Evolutionary conservation across 1,139 yeast species (phyloP), one percentile per base, ranked within the genome.

Genomic region (Yamadazyma songkhlaensis): DNA sequence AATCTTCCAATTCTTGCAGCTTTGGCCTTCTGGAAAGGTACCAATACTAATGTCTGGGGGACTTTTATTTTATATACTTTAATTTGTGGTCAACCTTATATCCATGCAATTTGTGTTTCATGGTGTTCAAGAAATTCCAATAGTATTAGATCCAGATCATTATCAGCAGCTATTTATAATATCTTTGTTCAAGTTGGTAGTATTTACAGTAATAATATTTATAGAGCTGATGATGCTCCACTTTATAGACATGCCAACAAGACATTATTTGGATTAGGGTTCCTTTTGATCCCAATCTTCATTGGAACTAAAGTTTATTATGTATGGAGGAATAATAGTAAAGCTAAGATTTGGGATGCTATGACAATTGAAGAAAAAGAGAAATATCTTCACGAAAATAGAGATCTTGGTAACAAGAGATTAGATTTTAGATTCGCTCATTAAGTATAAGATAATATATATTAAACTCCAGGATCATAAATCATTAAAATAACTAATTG

Each of bases 71-170:
- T 78, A 17, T 60, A 69, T 30, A 70, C 81, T 0, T 46, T 79
- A 29, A 50, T 72, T 1, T 53, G 76, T 21, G 81, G 79, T 2
- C 67, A 66, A 33, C 77, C 77, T 0, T 78, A 77, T 40, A 64
- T 54, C 29, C 59, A 78, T 54, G 80, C 84, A 2, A 64, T 80
- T 39, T 62, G 73, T 47, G 81, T 79, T 32, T 62, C 79, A 4
- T 78, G 85, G 81, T 71, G 75, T 36, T 78, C 85, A 1, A 59
- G 76, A 36, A 81, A 81, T 47, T 69, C 86, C 9, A 77, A 78
- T 45, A 67, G 81, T 22, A 80, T 82, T 17, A 60, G 79, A 32
- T 64, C 77, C 6, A 64, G 89, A 48, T 74, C 87, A 0, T 73
- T 81, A 9, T 67, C 80, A 17, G 72, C 84, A 3, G 81, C 89